Evolutionary conservation across 345 rosid genomes (phyloP).

Genomic region (Acer saccharum): DNA sequence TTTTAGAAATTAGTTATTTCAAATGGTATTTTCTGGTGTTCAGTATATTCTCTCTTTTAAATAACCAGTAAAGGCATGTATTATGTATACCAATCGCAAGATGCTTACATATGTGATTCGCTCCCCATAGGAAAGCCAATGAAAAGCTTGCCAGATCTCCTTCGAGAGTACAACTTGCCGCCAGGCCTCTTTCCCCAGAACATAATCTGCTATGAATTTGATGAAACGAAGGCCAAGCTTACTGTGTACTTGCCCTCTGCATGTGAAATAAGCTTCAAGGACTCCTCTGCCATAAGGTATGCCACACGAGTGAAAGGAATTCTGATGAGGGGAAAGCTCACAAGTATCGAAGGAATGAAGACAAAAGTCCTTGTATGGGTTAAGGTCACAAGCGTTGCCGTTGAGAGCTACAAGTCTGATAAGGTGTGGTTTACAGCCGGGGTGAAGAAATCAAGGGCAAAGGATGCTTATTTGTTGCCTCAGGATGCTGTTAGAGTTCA

Average conservation of each 20-base stretch:
- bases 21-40: background rate
- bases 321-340: slow-evolving; percentile 73
- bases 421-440: slow-evolving; percentile 97
- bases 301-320: slow-evolving; percentile 80
- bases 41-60: background rate
- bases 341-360: slow-evolving; percentile 92
- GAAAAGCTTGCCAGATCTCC: slow-evolving; percentile 82
- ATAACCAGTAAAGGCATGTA: background rate
- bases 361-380: slow-evolving; percentile 94
- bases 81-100: background rate
- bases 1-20: background rate
- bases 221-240: slow-evolving; percentile 79
- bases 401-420: slow-evolving; percentile 78
- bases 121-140: slow-evolving; percentile 62
- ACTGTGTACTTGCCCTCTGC: slow-evolving; percentile 73
- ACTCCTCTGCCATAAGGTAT: slow-evolving; percentile 79
- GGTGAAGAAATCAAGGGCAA: slow-evolving; percentile 81
- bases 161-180: slow-evolving; percentile 87
- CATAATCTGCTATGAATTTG: slow-evolving; percentile 86
- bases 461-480: slow-evolving; percentile 62
- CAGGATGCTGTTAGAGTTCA: slow-evolving; percentile 62
- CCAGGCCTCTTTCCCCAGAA: slow-evolving; percentile 90
- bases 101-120: slow-evolving; percentile 11
- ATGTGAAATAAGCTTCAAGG: slow-evolving; percentile 84
- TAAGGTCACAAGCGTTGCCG: slow-evolving; percentile 73